These are phyloP conservation scores for Nitzschia sp. DNA, from an alignment of 108 stramenopile genomes.

Conservation along the genomic window DNA sequence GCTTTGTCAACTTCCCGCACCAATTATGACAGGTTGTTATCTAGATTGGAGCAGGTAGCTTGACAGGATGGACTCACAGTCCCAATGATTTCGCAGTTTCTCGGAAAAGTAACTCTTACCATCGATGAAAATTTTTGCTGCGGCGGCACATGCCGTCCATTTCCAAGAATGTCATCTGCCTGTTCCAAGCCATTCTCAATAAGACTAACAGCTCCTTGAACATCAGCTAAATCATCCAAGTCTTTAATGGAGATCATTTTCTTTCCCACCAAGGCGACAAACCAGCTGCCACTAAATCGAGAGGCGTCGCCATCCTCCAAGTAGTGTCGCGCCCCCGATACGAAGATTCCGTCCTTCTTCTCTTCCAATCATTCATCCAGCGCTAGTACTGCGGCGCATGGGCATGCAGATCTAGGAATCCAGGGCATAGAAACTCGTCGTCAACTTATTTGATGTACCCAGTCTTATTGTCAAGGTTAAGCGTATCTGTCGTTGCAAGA, in stretches of 20 bases:
- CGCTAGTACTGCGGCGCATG: too few species aligned
- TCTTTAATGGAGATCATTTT: slow-evolving; percentile 66
- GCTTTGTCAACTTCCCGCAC: slow-evolving; percentile 30
- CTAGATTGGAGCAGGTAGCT: slow-evolving; percentile 97
- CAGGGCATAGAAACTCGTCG: too few species aligned
- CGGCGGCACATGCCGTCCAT: slow-evolving; percentile 71
- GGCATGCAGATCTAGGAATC: too few species aligned
- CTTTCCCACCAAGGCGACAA: slow-evolving; percentile 70
- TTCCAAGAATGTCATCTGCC: slow-evolving; percentile 70
- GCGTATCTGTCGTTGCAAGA: too few species aligned
- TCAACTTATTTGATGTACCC: too few species aligned
- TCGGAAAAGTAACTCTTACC: slow-evolving; percentile 85
- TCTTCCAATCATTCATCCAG: slow-evolving; percentile 83
- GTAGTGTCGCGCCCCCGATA: slow-evolving; percentile 66
- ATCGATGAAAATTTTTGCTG: slow-evolving; percentile 84
- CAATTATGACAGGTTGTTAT: slow-evolving; percentile 93
- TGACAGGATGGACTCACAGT: slow-evolving; percentile 95
- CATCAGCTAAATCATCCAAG: slow-evolving; percentile 36
- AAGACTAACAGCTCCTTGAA: slow-evolving; percentile 41
- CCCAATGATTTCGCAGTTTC: slow-evolving; percentile 87
- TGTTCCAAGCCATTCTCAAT: slow-evolving; percentile 65
- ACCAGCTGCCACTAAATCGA: slow-evolving; percentile 68
- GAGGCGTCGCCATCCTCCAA: slow-evolving; percentile 23
- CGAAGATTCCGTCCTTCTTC: slow-evolving; percentile 79
- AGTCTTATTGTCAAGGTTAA: too few species aligned